Evolutionary conservation across 192 early-diverging fungal genomes (phyloP).

Genomic region (Geranomyces michiganensis): DNA sequence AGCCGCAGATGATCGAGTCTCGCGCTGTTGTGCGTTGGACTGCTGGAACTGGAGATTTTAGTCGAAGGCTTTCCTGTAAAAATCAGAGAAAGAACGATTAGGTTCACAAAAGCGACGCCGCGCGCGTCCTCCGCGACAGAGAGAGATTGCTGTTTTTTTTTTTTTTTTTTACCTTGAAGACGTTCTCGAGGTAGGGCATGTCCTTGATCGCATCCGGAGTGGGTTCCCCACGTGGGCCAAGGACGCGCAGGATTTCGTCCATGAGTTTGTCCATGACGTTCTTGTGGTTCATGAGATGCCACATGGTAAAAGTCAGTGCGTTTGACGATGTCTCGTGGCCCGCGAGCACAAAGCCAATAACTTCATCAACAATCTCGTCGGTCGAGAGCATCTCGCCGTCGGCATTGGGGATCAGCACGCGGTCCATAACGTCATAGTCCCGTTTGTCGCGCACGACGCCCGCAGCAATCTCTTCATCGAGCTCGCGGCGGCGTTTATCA

Average conservation of each 20-base stretch:
- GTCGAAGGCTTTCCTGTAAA: conserved; percentile 32
- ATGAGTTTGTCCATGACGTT: conserved; percentile 41
- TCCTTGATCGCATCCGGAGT: conserved; percentile 14
- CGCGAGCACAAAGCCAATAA: conserved; percentile 51
- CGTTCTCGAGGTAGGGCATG: conserved; percentile 24
- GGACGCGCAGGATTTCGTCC: conserved; percentile 26
- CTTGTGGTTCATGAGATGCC: conserved; percentile 43
- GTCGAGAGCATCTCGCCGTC: conserved; percentile 27
- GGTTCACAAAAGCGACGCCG: no score
- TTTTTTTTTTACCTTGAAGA: conserved; percentile 15
- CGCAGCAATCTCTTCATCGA: neutral
- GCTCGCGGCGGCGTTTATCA: neutral
- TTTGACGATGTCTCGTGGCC: conserved; percentile 60
- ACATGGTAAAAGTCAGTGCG: conserved; percentile 44
- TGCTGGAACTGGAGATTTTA: conserved; percentile 53
- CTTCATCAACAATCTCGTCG: conserved; percentile 48
- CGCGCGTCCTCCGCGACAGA: no score
- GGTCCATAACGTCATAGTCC: conserved; percentile 31
- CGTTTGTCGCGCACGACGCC: conserved; percentile 3
- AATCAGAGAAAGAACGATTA: no score
- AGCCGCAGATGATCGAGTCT: conserved; percentile 51
- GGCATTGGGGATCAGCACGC: conserved; percentile 11
- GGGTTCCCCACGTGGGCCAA: conserved; percentile 2
- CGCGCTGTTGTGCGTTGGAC: conserved; percentile 36
- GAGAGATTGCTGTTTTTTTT: no score